Percentiles rank a stretch among this genome's conserved stretches.
Conservation (phyloP, 2,329 filamentous ascomycete genomes). For the Orbilia brochopaga region DNA sequence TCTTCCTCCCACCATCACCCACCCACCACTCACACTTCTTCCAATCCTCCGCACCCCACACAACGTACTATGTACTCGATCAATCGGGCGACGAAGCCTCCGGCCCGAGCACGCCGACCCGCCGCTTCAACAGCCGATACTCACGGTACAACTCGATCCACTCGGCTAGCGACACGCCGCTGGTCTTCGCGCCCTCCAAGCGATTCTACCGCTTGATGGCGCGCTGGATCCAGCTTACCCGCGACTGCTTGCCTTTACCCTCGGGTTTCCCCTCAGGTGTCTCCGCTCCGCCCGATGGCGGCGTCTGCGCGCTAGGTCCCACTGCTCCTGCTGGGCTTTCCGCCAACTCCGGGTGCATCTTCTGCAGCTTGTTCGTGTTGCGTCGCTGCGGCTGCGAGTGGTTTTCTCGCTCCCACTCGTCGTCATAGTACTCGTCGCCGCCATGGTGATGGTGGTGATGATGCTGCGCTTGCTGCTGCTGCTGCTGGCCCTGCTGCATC, state of each 20-base stretch:
- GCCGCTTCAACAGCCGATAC: slow-evolving; percentile 14
- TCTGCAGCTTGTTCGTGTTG: slow-evolving; percentile 27
- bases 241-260: slow-evolving; percentile 20
- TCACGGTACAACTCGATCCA: slow-evolving; percentile 16
- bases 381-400: slow-evolving; percentile 15
- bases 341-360: slow-evolving; percentile 44
- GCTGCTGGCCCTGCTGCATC: not conserved
- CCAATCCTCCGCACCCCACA: not conserved
- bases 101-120: not conserved
- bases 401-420: slow-evolving; percentile 31
- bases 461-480: not conserved
- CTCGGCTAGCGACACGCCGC: slow-evolving; percentile 57
- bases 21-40: too few species aligned
- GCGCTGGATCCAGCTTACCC: slow-evolving; percentile 46
- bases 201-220: slow-evolving; percentile 44
- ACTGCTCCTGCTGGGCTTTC: not conserved
- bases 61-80: not conserved
- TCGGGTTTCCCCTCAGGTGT: slow-evolving; percentile 11
- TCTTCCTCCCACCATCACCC: too few species aligned
- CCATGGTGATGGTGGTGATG: not conserved
- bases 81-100: not conserved
- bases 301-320: not conserved
- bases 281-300: not conserved
- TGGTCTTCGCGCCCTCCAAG: slow-evolving; percentile 62
- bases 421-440: slow-evolving; percentile 36